Conservation (phyloP, 2,329 filamentous ascomycete genomes). For the Alternaria brassicae region DNA sequence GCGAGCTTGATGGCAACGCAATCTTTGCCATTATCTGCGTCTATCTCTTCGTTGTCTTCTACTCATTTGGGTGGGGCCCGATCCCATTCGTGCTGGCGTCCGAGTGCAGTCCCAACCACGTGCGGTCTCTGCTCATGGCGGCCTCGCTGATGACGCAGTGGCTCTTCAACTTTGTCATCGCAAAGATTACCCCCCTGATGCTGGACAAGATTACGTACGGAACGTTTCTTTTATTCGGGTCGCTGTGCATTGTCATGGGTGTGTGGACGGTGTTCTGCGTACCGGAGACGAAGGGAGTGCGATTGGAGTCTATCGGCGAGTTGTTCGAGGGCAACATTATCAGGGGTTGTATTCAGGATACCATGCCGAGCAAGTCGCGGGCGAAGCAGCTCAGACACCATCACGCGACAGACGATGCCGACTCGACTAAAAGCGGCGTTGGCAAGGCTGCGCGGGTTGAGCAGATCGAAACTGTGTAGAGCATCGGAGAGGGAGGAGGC, state of each 20-base stretch:
- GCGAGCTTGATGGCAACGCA: conserved; percentile 45
- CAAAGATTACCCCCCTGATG: conserved; percentile 54
- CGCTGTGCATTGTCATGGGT: conserved; percentile 53
- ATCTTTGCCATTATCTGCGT: conserved; percentile 61
- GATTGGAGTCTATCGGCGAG: conserved; percentile 52
- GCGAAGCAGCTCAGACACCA: conserved; percentile 47
- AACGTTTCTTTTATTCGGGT: conserved; percentile 54
- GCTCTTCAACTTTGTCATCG: conserved; percentile 45
- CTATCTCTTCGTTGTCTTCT: conserved; percentile 58
- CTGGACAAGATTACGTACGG: conserved; percentile 54
- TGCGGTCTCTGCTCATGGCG: conserved; percentile 54
- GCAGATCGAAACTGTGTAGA: conserved; percentile 40
- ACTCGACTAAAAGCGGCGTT: conserved; percentile 29
- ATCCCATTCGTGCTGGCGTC: conserved; percentile 55
- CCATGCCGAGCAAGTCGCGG: conserved; percentile 46
- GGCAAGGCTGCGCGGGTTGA: conserved; percentile 32
- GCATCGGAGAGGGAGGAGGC: conserved; percentile 6
- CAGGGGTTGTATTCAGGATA: conserved; percentile 50
- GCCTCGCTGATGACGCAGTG: conserved; percentile 57
- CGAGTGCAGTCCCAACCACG: conserved; percentile 52
- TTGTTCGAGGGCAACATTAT: conserved; percentile 55
- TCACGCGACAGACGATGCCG: conserved; percentile 40
- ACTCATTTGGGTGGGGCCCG: conserved; percentile 57
- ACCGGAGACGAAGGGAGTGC: conserved; percentile 55
- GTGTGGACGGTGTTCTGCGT: conserved; percentile 53